Base-by-base conservation (phyloP, 2,329 filamentous ascomycete species). In the Blastomyces gilchristii region DNA sequence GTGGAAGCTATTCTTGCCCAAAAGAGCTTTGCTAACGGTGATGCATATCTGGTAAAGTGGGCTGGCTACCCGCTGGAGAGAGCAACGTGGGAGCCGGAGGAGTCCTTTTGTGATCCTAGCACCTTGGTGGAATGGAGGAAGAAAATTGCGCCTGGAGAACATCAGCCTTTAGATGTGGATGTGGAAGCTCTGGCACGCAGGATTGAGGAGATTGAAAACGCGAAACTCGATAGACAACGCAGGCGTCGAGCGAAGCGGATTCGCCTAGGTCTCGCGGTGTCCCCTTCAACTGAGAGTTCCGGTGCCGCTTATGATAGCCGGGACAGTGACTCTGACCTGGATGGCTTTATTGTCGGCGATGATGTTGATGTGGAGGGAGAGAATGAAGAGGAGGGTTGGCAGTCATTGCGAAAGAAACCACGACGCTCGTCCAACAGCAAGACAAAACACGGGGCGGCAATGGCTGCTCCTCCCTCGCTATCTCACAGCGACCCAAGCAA, bases 21-120 rank as follows among this genome's bases (percentile, higher is more conserved):
- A 68, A 74, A 67, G 28, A 58, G 14, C 39, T 1, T 70, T 3
- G 66, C 75, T 4, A 71, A 71, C 12, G 74, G 73, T 5, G 69
- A 70, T 18, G 72, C 69, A 31, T 90, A 85, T 69, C 79, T 91
- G 1, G 81, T 89, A 28, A 80, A 83, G 64, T 91, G 87, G 88
- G 76, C 78, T 34, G 80, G 77, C 1, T 91, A 87, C 68, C 76
- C 79, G 1, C 65, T 85, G 5, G 72, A 83, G n/a, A 72, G 82
- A 63, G 79, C 80, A 62, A 85, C 83, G 0, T 85, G 81, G 81
- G 81, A 85, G 65, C 79, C 80, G 1, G 69, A 68, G 22, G 72
- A 75, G 1, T 73, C 74, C 56, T 80, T 83, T 63, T 60, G 67
- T 34, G 65, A 68, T 50, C 69, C 71, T 34, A 67, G 66, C 12